Evolutionary conservation across 495 filamentous ascomycete species (phyloP).

Genomic region (Corynascus novoguineensis): DNA sequence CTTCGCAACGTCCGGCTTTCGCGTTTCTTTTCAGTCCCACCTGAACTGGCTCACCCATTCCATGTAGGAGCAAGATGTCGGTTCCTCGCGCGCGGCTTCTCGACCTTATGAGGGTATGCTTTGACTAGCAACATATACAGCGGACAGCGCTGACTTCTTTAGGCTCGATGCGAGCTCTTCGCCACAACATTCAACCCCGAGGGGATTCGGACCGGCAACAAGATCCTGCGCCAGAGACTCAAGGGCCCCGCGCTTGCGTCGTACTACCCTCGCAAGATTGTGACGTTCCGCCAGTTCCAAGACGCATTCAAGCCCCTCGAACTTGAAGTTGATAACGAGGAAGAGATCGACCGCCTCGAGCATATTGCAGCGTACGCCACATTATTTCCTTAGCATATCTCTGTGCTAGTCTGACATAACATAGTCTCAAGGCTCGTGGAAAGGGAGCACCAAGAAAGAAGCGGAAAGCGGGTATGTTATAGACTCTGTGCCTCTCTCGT

Average conservation of each 20-base stretch:
- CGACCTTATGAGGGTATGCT: slow-evolving; percentile 68
- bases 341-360: slow-evolving; percentile 73
- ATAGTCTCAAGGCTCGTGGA: slow-evolving; percentile 66
- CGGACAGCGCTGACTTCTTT: slow-evolving; percentile 10
- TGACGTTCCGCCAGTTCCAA: slow-evolving; percentile 63
- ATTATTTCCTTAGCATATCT: neutral
- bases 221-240: slow-evolving; percentile 77
- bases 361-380: slow-evolving; percentile 52
- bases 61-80: slow-evolving; percentile 54
- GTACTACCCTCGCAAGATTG: slow-evolving; percentile 78
- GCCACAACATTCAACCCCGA: slow-evolving; percentile 84
- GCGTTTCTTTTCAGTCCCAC: neutral
- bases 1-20: slow-evolving; percentile 17
- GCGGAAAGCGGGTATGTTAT: slow-evolving; percentile 56
- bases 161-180: slow-evolving; percentile 91
- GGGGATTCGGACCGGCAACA: slow-evolving; percentile 73
- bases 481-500: neutral
- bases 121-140: neutral
- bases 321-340: slow-evolving; percentile 62
- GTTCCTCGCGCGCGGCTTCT: slow-evolving; percentile 65
- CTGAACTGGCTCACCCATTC: slow-evolving; percentile 9
- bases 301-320: slow-evolving; percentile 51
- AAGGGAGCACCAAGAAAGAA: slow-evolving; percentile 94
- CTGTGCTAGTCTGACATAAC: slow-evolving; percentile 24
- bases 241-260: slow-evolving; percentile 68